Base-by-base conservation (phyloP, 805 yeast species). In the Hanseniaspora meyeri region DNA sequence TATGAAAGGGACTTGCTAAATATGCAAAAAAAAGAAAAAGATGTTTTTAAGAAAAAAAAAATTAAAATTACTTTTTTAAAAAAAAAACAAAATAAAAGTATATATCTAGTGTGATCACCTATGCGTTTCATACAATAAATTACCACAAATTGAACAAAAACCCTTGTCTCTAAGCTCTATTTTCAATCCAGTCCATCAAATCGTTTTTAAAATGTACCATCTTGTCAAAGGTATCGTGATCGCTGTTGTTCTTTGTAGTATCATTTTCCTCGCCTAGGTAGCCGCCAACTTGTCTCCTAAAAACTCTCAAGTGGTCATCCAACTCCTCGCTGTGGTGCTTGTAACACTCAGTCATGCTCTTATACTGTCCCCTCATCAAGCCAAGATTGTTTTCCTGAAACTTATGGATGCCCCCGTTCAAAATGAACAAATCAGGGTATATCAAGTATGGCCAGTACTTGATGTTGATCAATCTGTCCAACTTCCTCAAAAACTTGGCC, bases 331-430 rank as follows among this genome's bases (percentile, higher is more conserved):
- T n/a, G 17, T 37, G 11, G 1, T 10, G 2, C 14, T 19, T 12
- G 46, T 46, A 53, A 7, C 43, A 24, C 11, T 54, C 51, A 20
- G n/a, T 82, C 98, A 91, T 91, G 62, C 83, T 91, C 51, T 90
- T 81, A 64, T 93, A 93, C 55, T 79, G 81, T 62, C 80, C 85
- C 1, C 95, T 95, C 59, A 97, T 89, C 46, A 82, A 72, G 24
- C 67, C 68, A 49, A 79, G 74, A 65, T 74, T 80, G 34, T 68
- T 67, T 49, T 81, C 82, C 68, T 75, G 90, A 65, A 90, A 93
- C 40, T 74, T 74, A 66, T 83, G 82, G 73, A 93, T 93, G 12
- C 98, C 98, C 32, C 97, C 97, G 60, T 88, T 86, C 47, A 93
- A 74, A 37, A 93, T 81, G 39, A 87, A 81, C 45, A 93, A 81